Base-by-base conservation (phyloP, 2,329 filamentous ascomycete genomes). In the Mollisia scopiformis region DNA sequence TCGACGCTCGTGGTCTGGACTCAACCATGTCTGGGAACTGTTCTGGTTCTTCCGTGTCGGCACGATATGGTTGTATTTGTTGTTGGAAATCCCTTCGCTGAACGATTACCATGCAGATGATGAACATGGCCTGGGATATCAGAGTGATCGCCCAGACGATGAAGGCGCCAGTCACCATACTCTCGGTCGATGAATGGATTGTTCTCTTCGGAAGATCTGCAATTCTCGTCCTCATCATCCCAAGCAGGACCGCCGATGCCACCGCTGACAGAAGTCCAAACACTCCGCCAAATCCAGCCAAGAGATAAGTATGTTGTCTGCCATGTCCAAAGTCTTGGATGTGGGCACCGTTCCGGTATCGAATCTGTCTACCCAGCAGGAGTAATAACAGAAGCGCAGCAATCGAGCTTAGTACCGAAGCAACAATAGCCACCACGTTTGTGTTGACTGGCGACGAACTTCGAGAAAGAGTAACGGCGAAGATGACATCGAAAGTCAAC, bases 401-500 rank as follows among this genome's bases (percentile, higher is more conserved):
- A 31, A 69, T 59, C 35, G 61, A 57, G 21, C 62, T 52, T 13
- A 73, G 52, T 19, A 57, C 68, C 13, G 69, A 69, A 37, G 71
- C 66, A 16, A 72, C 65, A 33, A 72, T 68, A 19, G 69, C 66
- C 31, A 65, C 63, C 23, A 62, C 47, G 8, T 62, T 64, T 8
- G 60, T 58, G n/a, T 37, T 62, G 13, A 43, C 37, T 28, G 57
- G 47, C 8, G 65, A 61, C 2, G 61, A 50, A 31, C 60, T 43
- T 35, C 54, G 63, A 37, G 66, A 62, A 16, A 72, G 58, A 23
- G 59, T 62, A 51, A 66, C 52, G 7, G 72, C 67, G 47, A 73
- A 71, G 35, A 71, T 66, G 49, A 74, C 63, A 39, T 72, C 66
- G 50, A 74, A 69, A 13, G 64, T 69, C 28, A 73, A 60, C 63